Percentiles rank a stretch among this genome's conserved stretches.
Evolutionary conservation across 768 basidiomycete species (phyloP).

Genomic region (Rossbeevera mucosa): DNA sequence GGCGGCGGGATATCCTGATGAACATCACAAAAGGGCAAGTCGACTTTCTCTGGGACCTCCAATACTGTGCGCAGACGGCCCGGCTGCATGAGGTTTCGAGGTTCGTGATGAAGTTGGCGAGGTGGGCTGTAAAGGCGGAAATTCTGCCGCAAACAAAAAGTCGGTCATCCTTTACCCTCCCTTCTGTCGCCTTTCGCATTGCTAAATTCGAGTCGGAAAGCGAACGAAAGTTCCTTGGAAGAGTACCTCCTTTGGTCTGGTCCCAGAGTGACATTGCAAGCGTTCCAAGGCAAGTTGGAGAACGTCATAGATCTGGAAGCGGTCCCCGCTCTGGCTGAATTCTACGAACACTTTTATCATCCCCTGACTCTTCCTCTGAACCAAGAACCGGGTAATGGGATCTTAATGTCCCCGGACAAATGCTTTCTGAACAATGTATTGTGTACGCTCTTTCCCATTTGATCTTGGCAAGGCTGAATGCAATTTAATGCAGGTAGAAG

Average conservation of each 20-base stretch:
- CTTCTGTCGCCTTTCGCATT: no score
- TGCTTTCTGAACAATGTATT: neutral
- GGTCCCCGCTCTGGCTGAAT: neutral
- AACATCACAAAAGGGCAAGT: constrained; percentile 2
- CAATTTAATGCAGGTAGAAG: neutral
- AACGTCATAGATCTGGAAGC: constrained; percentile 4
- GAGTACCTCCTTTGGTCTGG: constrained; percentile 13
- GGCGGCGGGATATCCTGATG: neutral
- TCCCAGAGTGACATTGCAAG: constrained; percentile 2
- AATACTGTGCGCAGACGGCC: neutral
- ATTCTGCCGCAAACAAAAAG: constrained; percentile 2
- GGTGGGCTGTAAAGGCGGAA: constrained; percentile 7
- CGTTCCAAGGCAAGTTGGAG: constrained; percentile 8
- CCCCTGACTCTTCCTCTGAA: neutral
- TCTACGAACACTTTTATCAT: constrained; percentile 9
- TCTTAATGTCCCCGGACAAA: neutral
- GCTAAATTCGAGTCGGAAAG: neutral
- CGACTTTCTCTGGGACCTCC: constrained; percentile 9
- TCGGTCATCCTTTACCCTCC: neutral
- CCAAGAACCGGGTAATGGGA: neutral
- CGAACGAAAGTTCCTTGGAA: constrained; percentile 1
- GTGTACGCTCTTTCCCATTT: constrained; percentile 4
- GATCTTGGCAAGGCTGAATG: neutral
- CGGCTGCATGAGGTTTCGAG: constrained; percentile 5
- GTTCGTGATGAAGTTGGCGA: constrained; percentile 7